phyloP scores from a whole-genome alignment of 169 alveolate genomes.

The Plasmodium chabaudi region DNA sequence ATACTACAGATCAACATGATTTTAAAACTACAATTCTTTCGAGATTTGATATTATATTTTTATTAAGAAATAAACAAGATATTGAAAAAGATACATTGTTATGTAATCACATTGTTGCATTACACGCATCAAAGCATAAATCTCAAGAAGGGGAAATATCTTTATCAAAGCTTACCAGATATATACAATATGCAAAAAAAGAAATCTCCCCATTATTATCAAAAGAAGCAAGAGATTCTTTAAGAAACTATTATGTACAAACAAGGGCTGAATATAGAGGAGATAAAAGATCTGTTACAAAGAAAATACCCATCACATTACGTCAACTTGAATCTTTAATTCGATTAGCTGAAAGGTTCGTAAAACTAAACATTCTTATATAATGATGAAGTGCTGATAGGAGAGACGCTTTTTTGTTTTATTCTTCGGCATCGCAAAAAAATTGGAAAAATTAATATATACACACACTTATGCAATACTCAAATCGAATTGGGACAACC shows the following conservation, averaged over 20 bases:
- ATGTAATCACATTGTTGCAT: slow-evolving; percentile 83
- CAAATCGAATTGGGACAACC: not conserved
- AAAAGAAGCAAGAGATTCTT: slow-evolving; percentile 95
- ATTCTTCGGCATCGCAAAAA: too few species aligned
- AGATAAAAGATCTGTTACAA: slow-evolving; percentile 87
- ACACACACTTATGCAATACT: not conserved
- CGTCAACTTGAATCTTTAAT: slow-evolving; percentile 99
- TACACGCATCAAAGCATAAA: slow-evolving; percentile 80
- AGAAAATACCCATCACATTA: slow-evolving; percentile 97
- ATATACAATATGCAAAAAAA: slow-evolving; percentile 85
- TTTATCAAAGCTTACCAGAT: slow-evolving; percentile 79
- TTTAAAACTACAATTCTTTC: slow-evolving; percentile 97
- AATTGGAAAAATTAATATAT: not conserved
- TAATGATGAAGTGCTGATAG: too few species aligned
- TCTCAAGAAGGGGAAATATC: slow-evolving; percentile 77
- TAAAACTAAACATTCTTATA: not conserved
- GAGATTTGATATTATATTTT: slow-evolving; percentile 98
- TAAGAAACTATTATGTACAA: slow-evolving; percentile 96
- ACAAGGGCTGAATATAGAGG: slow-evolving; percentile 91
- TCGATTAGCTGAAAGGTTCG: slow-evolving; percentile 94
- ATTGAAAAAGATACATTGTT: slow-evolving; percentile 91
- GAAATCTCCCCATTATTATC: slow-evolving; percentile 94
- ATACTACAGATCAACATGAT: slow-evolving; percentile 98
- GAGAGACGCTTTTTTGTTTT: too few species aligned
- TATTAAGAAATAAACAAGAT: slow-evolving; percentile 97